These are phyloP conservation scores for Pythium apleroticum DNA, from an alignment of 352 stramenopile species.

Conservation along the genomic window DNA sequence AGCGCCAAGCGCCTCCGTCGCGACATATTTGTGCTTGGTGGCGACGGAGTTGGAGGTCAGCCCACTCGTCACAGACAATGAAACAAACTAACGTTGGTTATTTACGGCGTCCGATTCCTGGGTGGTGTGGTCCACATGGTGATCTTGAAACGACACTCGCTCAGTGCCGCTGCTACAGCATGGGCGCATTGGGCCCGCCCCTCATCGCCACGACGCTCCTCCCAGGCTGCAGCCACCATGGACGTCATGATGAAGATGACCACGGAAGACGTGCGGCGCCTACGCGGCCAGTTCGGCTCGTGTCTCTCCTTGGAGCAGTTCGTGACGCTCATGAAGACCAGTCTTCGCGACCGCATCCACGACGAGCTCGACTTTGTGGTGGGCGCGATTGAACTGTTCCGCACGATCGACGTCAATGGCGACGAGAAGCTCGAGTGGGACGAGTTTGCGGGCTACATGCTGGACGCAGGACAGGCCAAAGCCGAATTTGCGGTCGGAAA, in stretches of 20 bases:
- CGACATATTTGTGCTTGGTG: conserved; percentile 18
- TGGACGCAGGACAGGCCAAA: conserved; percentile 67
- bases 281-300: conserved; percentile 52
- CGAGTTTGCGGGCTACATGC: conserved; percentile 88
- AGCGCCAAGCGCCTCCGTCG: conserved; percentile 20
- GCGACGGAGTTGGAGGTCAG: not conserved
- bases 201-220: not conserved
- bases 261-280: conserved; percentile 65
- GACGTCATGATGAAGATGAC: conserved; percentile 89
- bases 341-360: conserved; percentile 59
- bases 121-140: conserved; percentile 18
- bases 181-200: too few relatives aligned
- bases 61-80: not conserved
- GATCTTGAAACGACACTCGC: conserved; percentile 26
- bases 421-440: conserved; percentile 88
- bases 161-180: not conserved
- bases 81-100: conserved; percentile 27
- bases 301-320: conserved; percentile 65
- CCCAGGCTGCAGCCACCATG: conserved; percentile 38
- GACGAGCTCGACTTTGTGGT: conserved; percentile 74
- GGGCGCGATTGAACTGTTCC: conserved; percentile 85
- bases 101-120: not conserved
- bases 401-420: conserved; percentile 90
- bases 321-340: conserved; percentile 68
- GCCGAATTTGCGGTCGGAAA: conserved; percentile 35